Evolutionary conservation across 1,139 yeast genomes (phyloP).

Genomic region (Yamadazyma diospyri): DNA sequence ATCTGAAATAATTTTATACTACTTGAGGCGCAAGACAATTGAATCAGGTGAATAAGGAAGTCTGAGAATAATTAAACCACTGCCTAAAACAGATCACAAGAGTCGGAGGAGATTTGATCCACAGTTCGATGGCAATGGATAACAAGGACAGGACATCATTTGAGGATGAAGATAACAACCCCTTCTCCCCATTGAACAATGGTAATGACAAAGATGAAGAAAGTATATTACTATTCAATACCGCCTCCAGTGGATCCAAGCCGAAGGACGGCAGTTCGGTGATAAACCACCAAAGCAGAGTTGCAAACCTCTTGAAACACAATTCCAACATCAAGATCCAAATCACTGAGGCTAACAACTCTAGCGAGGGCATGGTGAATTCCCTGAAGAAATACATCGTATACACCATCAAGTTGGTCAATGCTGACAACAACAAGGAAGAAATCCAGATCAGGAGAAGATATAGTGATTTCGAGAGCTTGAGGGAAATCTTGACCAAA

Average conservation of each 20-base stretch:
- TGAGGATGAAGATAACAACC: conserved; percentile 50
- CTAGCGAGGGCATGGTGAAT: conserved; percentile 64
- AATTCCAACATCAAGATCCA: conserved; percentile 38
- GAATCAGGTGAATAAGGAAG: no score
- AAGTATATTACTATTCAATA: conserved; percentile 5
- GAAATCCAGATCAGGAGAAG: conserved; percentile 70
- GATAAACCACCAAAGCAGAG: conserved; percentile 38
- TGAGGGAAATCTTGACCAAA: conserved; percentile 64
- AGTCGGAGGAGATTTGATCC: no score
- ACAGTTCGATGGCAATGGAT: no score
- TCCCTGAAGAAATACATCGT: conserved; percentile 68
- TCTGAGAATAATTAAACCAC: no score
- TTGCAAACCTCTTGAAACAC: conserved; percentile 32
- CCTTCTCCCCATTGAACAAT: conserved; percentile 27
- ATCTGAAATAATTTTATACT: no score
- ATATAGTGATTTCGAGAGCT: conserved; percentile 87
- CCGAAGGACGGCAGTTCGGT: conserved; percentile 20
- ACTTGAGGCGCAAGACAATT: no score
- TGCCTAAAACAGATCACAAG: no score
- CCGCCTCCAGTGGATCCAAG: conserved; percentile 4
- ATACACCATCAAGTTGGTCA: conserved; percentile 65
- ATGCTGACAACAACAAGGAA: conserved; percentile 29
- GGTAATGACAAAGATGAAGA: conserved; percentile 4
- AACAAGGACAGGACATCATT: no score
- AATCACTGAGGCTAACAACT: conserved; percentile 74